Evolutionary conservation across 1,284 basidiomycete species (phyloP), one percentile per base, ranked within the genome.

Genomic region (Anthracocystis panici-leucophaei): DNA sequence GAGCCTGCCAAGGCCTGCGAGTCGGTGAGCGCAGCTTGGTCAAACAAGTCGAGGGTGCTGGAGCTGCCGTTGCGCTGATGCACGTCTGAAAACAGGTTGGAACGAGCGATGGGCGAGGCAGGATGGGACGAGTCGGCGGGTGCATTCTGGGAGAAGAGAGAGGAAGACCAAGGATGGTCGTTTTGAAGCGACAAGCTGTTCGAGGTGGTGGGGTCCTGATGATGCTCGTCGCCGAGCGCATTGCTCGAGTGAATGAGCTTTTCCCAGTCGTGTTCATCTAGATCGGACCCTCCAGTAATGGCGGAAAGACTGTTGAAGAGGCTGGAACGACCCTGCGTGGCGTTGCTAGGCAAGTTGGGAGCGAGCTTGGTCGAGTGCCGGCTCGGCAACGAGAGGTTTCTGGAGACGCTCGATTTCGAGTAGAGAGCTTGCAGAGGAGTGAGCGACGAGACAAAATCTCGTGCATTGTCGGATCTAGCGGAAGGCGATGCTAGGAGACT

Each of bases 191-290:
- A 57, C 5, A 56, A 29, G 27, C 59, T 62, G 35, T 65, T 51
- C 1, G 50, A 54, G 2, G 68, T 58, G 10, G 50, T 38, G 3
- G 65, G 49, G 44, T 74, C 65, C 55, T 72, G 69, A 3, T 72
- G 69, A 51, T 72, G 69, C 41, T 78, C 78, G 5, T 77, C 69
- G 16, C 63, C 73, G 2, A 78, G 57, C 12, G 72, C 73, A 25
- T 67, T 58, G 42, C 64, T 64, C 11, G 74, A 70, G 20, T 66
- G 67, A 41, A 81, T 80, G 57, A 78, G 72, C 59, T 67, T 75
- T 44, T 81, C 79, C 79, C 79, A 81, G 16, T 81, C 79, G 50
- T 81, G 72, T 8, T 81, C 79, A 57, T 78, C 79, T 10, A 73
- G 20, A 33, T 80, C 78, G 9, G 66, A 59, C 1, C 77, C 71